phyloP scores from a whole-genome alignment of 441 rosid genomes.

The Dalechampia spathulata region DNA sequence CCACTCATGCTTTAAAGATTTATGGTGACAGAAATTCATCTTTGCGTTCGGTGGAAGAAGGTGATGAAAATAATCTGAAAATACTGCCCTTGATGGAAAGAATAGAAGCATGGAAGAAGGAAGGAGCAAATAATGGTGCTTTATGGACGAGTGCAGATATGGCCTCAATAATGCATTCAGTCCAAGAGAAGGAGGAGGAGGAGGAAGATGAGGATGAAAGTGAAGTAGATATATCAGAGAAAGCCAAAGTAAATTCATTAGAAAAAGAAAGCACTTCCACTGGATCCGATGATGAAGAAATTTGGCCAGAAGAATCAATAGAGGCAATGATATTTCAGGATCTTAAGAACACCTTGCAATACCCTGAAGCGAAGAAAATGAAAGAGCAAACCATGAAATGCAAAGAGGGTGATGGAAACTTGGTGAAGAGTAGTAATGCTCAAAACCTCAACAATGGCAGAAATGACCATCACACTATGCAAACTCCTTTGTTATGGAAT shows the following conservation, averaged over 20 bases:
- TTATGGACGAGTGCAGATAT: neutral
- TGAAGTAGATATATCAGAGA: slow-evolving; percentile 12
- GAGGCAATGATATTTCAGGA: slow-evolving; percentile 18
- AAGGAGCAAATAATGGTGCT: neutral
- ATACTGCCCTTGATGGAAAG: neutral
- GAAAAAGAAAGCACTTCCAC: slow-evolving; percentile 27
- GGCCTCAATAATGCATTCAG: neutral
- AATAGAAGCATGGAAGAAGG: neutral
- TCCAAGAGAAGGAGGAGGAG: neutral
- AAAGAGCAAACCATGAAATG: neutral
- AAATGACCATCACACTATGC: neutral
- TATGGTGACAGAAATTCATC: neutral
- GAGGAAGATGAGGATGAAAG: slow-evolving; percentile 1
- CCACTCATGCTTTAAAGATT: no score
- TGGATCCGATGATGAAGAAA: slow-evolving; percentile 24
- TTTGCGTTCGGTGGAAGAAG: slow-evolving; percentile 12
- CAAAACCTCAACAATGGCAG: neutral
- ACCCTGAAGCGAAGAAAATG: slow-evolving; percentile 8
- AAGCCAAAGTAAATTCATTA: slow-evolving; percentile 21
- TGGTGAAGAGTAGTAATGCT: neutral
- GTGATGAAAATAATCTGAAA: neutral
- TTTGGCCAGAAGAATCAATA: slow-evolving; percentile 35
- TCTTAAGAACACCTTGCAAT: slow-evolving; percentile 12
- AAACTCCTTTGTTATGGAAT: slow-evolving; percentile 1
- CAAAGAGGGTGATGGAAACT: neutral